Evolutionary conservation across 331 rosid genomes (phyloP), one percentile per base, ranked within the genome.

Genomic region (Acacia pycnantha): DNA sequence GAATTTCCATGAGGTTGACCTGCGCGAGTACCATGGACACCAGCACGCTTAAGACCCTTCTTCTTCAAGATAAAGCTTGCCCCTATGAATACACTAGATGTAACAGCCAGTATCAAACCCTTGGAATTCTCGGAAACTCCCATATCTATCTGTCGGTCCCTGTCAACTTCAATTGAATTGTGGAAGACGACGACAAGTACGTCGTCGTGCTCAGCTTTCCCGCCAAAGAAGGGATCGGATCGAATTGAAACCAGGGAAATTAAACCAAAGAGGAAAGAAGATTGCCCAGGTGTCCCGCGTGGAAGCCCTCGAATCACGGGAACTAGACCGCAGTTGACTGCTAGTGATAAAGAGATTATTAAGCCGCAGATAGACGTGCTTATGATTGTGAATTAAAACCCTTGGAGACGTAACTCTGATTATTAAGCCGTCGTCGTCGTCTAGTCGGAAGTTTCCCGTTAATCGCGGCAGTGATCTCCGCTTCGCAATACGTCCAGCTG

Each of bases 1-100:
- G 12, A 40, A 79, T 14, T 26, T 77, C 73, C 5, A 33, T 2
- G 22, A 66, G 44, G 37, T 71, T 27, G 73, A 90, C 99, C 99
- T 86, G 99, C 99, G 18, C 97, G 92, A 69, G 88, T 87, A 44
- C 99, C 99, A 37, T 79, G 79, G 9, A 92, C 85, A 56, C 87
- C 97, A 62, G 99, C 97, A 46, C 87, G 90, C 84, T 95, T 92
- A 72, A 95, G 98, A 43, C 98, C 98, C 47, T 92, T 95, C 91
- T 93, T 95, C 93, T 95, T 95, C 89, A 95, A 82, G 86, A 95
- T 95, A 81, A 95, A 95, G 81, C 98, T 95, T 1, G 96, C 65
- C 6, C 98, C 98, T 3, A 92, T 90, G 89, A 95, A 95, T 54
- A 83, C 96, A 73, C 98, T 95, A 8, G 98, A 95, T 19, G 86